Evolutionary conservation across 2,329 filamentous ascomycete genomes (phyloP), one percentile per base, ranked within the genome.

Genomic region (Phaeophleospora eucalypticola): DNA sequence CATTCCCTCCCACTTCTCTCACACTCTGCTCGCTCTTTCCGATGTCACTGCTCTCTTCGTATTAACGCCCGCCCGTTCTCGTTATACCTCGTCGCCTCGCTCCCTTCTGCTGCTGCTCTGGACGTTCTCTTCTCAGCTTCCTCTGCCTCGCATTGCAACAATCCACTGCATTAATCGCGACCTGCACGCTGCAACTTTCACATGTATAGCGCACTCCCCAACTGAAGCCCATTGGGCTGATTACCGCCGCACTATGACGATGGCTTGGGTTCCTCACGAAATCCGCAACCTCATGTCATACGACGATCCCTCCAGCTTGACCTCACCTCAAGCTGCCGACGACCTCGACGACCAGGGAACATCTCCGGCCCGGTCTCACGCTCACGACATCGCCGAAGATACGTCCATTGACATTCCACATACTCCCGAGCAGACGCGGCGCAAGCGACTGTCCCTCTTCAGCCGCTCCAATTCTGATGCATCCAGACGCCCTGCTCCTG

Each of bases 401-500:
- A 36, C 43, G 29, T 47, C 48, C 27, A 51, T 34, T 44, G 39
- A 47, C 36, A 36, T 45, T 4, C 29, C 38, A 27, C 40, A 41
- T n/a, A 43, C 53, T 16, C 47, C 49, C n/a, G 53, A 52, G n/a
- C 38, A 43, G 14, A 46, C 49, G 45, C 52, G 53, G 34, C 49
- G 52, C 6, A 59, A 59, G 43, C 50, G 57, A 34, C 48, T 58
- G 17, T 60, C 58, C 4, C 58, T 60, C 54, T 60, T 60, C 40
- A 52, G 52, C 35, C 55, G 58, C 9, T 46, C 55, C 20, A 51
- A 43, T 19, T 55, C 53, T 32, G 58, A 60, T 36, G 50, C 53
- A 20, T 43, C 54, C 14, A 53, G 46, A 39, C 37, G 48, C 33
- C 35, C 47, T 19, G 20, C 42, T 37, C 41, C 51, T 29, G 24